phyloP scores from a whole-genome alignment of 352 stramenopile genomes.

The Phytophthora podocarpi region DNA sequence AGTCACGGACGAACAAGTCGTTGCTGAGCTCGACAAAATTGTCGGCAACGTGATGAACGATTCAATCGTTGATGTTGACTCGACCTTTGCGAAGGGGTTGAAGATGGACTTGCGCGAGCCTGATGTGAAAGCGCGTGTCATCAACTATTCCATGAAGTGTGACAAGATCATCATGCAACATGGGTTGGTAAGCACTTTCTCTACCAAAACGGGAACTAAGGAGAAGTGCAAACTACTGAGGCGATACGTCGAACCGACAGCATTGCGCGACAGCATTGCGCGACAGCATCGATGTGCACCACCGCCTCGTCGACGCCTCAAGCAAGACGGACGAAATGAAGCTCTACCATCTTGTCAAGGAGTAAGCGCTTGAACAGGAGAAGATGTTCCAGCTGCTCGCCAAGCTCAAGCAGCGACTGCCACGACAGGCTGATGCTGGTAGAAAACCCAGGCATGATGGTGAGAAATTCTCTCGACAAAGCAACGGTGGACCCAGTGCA shows the following conservation, averaged over 20 bases:
- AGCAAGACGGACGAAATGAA: constrained; percentile 7
- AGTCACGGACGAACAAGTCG: constrained; percentile 13
- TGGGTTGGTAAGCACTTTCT: constrained; percentile 18
- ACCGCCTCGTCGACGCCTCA: not conserved
- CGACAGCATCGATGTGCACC: constrained; percentile 8
- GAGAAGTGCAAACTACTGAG: constrained; percentile 12
- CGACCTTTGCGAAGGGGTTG: constrained; percentile 12
- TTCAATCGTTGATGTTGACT: constrained; percentile 1
- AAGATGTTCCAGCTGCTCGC: constrained; percentile 1
- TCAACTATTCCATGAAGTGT: constrained; percentile 27
- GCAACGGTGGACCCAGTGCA: too few relatives aligned
- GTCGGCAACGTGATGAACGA: constrained; percentile 23
- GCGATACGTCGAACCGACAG: constrained; percentile 3
- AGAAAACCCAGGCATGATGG: too few relatives aligned
- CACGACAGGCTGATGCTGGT: too few relatives aligned
- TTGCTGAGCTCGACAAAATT: constrained; percentile 9
- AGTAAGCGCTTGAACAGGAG: constrained; percentile 31
- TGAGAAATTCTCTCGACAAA: too few relatives aligned
- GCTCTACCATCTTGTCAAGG: constrained; percentile 12
- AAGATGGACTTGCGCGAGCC: constrained; percentile 25
- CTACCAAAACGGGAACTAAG: constrained; percentile 6
- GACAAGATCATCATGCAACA: constrained; percentile 25
- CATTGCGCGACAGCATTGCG: constrained; percentile 5
- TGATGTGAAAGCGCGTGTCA: constrained; percentile 25
- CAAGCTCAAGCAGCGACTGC: not conserved